phyloP scores from a whole-genome alignment of 352 stramenopile species.

The Halophytophthora polymorphica region DNA sequence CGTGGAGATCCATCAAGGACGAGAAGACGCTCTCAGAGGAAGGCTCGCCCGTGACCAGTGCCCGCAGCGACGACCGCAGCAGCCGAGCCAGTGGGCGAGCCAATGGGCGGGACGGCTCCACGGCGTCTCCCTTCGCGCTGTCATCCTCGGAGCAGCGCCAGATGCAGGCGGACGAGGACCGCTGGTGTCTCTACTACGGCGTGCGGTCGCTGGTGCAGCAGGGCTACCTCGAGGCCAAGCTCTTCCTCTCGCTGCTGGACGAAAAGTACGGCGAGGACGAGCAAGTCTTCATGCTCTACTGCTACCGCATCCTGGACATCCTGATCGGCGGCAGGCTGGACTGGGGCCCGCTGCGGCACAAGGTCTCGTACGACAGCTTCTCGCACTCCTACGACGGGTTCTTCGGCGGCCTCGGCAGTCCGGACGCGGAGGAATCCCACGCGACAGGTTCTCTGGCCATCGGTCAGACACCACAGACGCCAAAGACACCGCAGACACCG shows the following conservation, averaged over 20 bases:
- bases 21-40: conserved; percentile 48
- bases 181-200: conserved; percentile 93
- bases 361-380: conserved; percentile 60
- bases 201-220: conserved; percentile 81
- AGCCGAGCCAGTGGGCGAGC: conserved; percentile 3
- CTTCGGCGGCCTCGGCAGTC: conserved; percentile 1
- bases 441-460: too few relatives aligned
- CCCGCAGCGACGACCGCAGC: conserved; percentile 6
- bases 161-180: conserved; percentile 80
- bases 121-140: conserved; percentile 9
- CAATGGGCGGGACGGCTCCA: conserved; percentile 1
- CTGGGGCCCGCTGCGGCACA: conserved; percentile 60
- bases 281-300: conserved; percentile 89
- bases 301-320: conserved; percentile 77
- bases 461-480: neutral
- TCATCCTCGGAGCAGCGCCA: conserved; percentile 34
- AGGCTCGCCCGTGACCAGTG: neutral
- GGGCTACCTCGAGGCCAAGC: conserved; percentile 85
- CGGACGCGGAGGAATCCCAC: neutral
- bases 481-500: neutral
- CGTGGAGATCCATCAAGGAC: conserved; percentile 55
- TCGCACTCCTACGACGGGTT: conserved; percentile 39
- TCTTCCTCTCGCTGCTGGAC: conserved; percentile 91
- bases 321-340: conserved; percentile 54
- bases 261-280: conserved; percentile 93